Evolutionary conservation across 331 rosid species (phyloP).

Genomic region (Rosa hybrid): DNA sequence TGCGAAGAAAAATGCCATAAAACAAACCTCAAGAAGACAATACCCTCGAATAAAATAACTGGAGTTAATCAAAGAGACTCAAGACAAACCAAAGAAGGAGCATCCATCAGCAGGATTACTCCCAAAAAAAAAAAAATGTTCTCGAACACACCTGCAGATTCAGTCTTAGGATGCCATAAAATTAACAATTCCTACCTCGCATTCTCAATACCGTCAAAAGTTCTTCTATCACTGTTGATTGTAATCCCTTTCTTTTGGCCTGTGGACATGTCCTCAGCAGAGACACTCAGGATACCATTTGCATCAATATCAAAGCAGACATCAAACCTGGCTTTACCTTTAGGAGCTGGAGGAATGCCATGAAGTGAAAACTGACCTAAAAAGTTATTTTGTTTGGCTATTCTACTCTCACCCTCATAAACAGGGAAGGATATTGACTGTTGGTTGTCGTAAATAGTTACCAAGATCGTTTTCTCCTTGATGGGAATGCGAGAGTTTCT

Average conservation of each 20-base stretch:
- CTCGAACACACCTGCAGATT: background rate
- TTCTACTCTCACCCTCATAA: background rate
- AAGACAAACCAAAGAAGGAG: background rate
- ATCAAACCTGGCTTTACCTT: too few species aligned
- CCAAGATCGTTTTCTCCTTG: slow-evolving; percentile 9
- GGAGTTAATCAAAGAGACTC: too few species aligned
- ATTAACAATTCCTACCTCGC: background rate
- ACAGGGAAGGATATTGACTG: background rate
- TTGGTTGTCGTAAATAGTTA: background rate
- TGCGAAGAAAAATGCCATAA: background rate
- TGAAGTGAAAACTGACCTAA: background rate
- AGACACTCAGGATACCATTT: background rate
- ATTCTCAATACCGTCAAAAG: slow-evolving; percentile 21
- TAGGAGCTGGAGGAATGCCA: background rate
- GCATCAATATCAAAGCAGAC: background rate
- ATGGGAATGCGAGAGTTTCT: background rate
- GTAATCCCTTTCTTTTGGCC: background rate
- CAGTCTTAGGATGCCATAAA: background rate
- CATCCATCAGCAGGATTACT: too few species aligned
- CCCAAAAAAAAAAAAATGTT: background rate
- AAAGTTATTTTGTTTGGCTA: background rate
- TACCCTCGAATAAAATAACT: background rate
- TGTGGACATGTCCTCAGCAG: background rate
- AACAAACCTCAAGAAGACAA: too few species aligned
- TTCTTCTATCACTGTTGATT: background rate